Evolutionary conservation across 176 grass and related monocot species (phyloP).

Genomic region (Aegilops bicornis): DNA sequence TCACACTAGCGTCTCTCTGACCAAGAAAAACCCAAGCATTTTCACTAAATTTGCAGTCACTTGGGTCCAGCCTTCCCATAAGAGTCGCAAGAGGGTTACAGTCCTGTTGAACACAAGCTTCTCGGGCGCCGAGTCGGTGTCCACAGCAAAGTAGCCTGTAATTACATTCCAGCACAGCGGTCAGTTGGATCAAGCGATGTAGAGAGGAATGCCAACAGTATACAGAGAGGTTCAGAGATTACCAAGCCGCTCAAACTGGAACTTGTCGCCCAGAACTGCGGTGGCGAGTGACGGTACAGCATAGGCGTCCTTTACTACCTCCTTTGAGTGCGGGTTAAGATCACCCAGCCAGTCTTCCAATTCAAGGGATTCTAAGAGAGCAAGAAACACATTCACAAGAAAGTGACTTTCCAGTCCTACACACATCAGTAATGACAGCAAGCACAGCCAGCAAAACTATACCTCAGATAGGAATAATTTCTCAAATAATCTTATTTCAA

Average conservation of each 20-base stretch:
- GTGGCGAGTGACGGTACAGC: slow-evolving; percentile 59
- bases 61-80: slow-evolving; percentile 62
- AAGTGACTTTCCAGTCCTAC: slow-evolving; percentile 6
- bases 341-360: slow-evolving; percentile 87
- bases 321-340: slow-evolving; percentile 83
- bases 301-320: slow-evolving; percentile 78
- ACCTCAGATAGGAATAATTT: slow-evolving; percentile 91
- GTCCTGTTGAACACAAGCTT: slow-evolving; percentile 92
- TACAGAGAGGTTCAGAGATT: slow-evolving; percentile 21
- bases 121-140: slow-evolving; percentile 51
- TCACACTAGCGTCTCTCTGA: background rate
- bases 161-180: background rate
- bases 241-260: slow-evolving; percentile 98
- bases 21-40: background rate
- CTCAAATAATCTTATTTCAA: slow-evolving; percentile 91
- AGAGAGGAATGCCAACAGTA: background rate
- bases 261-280: slow-evolving; percentile 69
- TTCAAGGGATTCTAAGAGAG: slow-evolving; percentile 67
- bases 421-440: background rate
- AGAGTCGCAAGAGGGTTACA: slow-evolving; percentile 87
- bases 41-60: slow-evolving; percentile 1
- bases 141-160: slow-evolving; percentile 87
- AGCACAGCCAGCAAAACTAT: background rate
- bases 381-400: slow-evolving; percentile 5
- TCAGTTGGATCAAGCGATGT: slow-evolving; percentile 4